Evolutionary conservation across 192 early-diverging fungal genomes (phyloP), one percentile per base, ranked within the genome.

Genomic region (Gigaspora rosea): DNA sequence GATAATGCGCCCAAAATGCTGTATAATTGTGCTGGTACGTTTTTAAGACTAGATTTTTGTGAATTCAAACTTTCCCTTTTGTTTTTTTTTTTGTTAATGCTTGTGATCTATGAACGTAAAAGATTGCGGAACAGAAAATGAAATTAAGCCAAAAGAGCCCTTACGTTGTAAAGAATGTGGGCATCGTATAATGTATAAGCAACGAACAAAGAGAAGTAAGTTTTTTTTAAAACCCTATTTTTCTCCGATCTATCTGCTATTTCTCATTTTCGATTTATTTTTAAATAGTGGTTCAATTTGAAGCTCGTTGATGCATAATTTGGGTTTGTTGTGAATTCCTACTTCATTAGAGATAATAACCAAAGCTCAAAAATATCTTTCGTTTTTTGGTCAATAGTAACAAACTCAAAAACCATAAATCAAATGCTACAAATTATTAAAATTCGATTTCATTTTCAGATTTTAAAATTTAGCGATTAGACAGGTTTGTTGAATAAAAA

Each of bases 81-180:
- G 32, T 0, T 7, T 46, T 15, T 15, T 8, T 20, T 5, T 66
- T 66, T 46, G 8, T 9, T 6, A 4, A 27, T 27, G 16, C 13
- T n/a, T 46, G 8, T 46, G 6, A 18, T 18, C 12, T 66, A 20
- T 46, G 5, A 1, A 16, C 11, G 9, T 13, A 68, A 49, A 22
- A 88, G 92, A 93, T 61, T 98, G 97, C 82, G 94, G 94, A 51
- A 85, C 84, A 32, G 90, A 94, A 83, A 99, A 96, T 86, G 90
- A 92, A 71, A 91, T 99, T 77, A 96, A 96, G 80, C 95, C 95
- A 49, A 86, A 90, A 76, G 97, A 99, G 82, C 94, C 96, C 68
- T 96, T 99, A 71, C 94, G 96, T 74, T 99, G 96, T 88, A 91
- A 93, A 67, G 94, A 96, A 73, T 98, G 96, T 82, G 96, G 97